Base-by-base conservation (phyloP, 495 filamentous ascomycete genomes). In the Penicillium pancosmium region DNA sequence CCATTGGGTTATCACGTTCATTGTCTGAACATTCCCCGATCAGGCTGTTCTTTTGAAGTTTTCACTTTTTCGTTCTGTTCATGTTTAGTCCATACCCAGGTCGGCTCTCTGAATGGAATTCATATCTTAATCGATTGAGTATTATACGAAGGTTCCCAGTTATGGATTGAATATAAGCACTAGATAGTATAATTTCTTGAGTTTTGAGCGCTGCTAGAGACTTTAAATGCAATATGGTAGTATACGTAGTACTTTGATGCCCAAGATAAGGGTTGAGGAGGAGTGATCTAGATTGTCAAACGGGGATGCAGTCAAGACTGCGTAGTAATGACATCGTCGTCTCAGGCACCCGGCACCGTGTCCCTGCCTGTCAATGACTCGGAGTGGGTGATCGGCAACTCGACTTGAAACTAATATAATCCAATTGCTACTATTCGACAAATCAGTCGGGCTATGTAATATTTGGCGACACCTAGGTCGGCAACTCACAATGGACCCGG, bases 251-350 rank as follows among this genome's bases (percentile, higher is more conserved):
- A 8, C 27, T 9, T 8, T 31, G 27, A 31, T 31, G 8, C 27
- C 27, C 8, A 31, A 31, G 5, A 31, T 31, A 6, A 9, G 27
- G 27, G 27, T 31, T 0, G 27, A 31, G 27, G 27, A 6, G 27
- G 8, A 9, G 27, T 31, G 27, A 6, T 31, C 27, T 31, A 15
- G 18, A 21, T 53, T 11, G 9, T 55, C 36, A 12, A 21, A 21
- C 38, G 5, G 49, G 27, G 31, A 62, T 51, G 60, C 8, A 59
- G 60, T 64, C 61, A 61, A 47, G 27, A 50, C 47, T 54, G 51
- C 61, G 58, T 64, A 56, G 51, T 61, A 55, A 64, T 64, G 64
- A 67, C 61, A 64, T 67, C 55, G 54, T 54, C 34, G 16, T 48
- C 47, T 10, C 19, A 25, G 54, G 2, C 11, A 52, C 18, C 40